Evolutionary conservation across 2,329 filamentous ascomycete genomes (phyloP).

Genomic region (Clonostachys rosea): DNA sequence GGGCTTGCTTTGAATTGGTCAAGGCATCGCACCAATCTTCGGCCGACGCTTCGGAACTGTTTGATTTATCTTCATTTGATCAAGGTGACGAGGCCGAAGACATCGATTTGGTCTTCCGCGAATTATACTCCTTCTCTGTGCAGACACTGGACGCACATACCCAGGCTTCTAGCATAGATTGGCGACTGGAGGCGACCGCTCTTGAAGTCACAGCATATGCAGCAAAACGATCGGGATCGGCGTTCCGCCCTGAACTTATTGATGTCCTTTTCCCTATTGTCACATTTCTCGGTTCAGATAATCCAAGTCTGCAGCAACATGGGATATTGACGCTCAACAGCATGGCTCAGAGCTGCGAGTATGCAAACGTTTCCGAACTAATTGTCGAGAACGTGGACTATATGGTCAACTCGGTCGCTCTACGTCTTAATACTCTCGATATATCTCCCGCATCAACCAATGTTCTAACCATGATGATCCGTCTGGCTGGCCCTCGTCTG

Average conservation of each 20-base stretch:
- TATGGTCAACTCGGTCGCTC: slow-evolving; percentile 85
- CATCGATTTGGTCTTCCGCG: slow-evolving; percentile 46
- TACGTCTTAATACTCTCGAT: slow-evolving; percentile 88
- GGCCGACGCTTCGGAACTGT: slow-evolving; percentile 59
- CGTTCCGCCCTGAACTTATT: slow-evolving; percentile 81
- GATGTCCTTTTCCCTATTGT: slow-evolving; percentile 90
- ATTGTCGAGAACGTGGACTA: slow-evolving; percentile 94
- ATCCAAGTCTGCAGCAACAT: slow-evolving; percentile 66
- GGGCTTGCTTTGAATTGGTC: slow-evolving; percentile 72
- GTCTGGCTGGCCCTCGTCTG: slow-evolving; percentile 73
- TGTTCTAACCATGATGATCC: slow-evolving; percentile 92
- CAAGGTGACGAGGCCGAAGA: slow-evolving; percentile 25
- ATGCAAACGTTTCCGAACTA: slow-evolving; percentile 68
- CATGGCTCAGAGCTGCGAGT: slow-evolving; percentile 71
- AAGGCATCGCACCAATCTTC: slow-evolving; percentile 48
- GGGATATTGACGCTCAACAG: slow-evolving; percentile 80
- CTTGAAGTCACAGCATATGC: slow-evolving; percentile 77
- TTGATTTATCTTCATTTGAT: slow-evolving; percentile 44
- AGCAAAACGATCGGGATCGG: slow-evolving; percentile 58
- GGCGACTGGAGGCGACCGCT: slow-evolving; percentile 73
- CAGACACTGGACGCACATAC: slow-evolving; percentile 51
- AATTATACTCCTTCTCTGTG: slow-evolving; percentile 67
- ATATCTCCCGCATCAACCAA: slow-evolving; percentile 88
- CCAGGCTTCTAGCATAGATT: slow-evolving; percentile 50
- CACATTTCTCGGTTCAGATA: slow-evolving; percentile 74